Conservation (phyloP, 73 alveolate genomes). For the Halteria grandinella region DNA sequence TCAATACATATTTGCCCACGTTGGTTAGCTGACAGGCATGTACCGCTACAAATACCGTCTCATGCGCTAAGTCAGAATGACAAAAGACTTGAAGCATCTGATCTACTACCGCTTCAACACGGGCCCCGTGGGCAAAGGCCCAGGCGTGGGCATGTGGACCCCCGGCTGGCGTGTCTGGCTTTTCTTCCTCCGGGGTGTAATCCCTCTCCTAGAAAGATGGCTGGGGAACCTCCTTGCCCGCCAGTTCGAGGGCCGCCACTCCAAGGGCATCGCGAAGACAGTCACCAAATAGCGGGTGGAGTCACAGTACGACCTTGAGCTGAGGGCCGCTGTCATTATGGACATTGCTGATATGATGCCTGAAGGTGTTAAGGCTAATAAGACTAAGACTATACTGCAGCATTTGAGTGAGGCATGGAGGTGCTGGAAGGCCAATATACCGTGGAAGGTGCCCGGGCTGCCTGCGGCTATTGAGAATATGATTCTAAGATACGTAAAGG, state of each 20-base stretch:
- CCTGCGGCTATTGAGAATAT: constrained; percentile 99
- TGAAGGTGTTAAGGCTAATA: constrained; percentile 99
- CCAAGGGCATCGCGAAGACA: constrained; percentile 98
- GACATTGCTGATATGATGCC: constrained; percentile 99
- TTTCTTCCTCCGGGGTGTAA: constrained; percentile 99
- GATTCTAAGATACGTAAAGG: constrained; percentile 98
- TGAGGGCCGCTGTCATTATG: constrained; percentile 99
- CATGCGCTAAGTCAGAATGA: constrained; percentile 99
- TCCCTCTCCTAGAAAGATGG: constrained; percentile 99
- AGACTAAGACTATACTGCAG: constrained; percentile 98
- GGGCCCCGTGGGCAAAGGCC: constrained; percentile 99
- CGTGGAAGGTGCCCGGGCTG: constrained; percentile 99
- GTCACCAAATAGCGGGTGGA: constrained; percentile 99
- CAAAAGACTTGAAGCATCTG: constrained; percentile 99
- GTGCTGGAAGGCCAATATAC: constrained; percentile 99
- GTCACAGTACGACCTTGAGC: constrained; percentile 98
- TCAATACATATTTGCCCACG: constrained; percentile 99
- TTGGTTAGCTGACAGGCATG: constrained; percentile 99
- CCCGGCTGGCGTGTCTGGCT: constrained; percentile 99
- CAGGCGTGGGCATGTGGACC: constrained; percentile 99
- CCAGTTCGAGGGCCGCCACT: constrained; percentile 99
- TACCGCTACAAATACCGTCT: constrained; percentile 99
- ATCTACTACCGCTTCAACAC: constrained; percentile 99
- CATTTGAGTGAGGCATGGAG: constrained; percentile 99
- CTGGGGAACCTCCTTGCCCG: constrained; percentile 99